Evolutionary conservation across 2,329 filamentous ascomycete species (phyloP).

Genomic region (Colletotrichum musae): DNA sequence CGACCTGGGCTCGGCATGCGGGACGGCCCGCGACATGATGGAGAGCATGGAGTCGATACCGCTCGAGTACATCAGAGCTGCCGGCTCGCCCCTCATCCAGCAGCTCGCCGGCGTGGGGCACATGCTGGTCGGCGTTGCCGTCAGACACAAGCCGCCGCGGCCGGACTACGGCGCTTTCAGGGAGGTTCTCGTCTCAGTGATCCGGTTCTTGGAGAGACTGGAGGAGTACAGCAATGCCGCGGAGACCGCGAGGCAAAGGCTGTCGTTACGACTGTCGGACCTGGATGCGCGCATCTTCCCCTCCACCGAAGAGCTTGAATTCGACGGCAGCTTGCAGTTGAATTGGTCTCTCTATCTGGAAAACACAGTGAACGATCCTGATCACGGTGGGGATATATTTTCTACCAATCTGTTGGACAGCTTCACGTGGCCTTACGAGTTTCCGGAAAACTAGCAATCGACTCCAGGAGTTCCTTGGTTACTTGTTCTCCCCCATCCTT

Average conservation of each 20-base stretch:
- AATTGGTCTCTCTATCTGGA: neutral
- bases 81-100: slow-evolving; percentile 4
- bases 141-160: neutral
- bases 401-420: neutral
- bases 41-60: slow-evolving; percentile 20
- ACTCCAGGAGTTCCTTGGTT: neutral
- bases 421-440: slow-evolving; percentile 14
- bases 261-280: neutral
- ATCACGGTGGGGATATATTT: neutral
- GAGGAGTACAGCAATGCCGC: slow-evolving; percentile 1
- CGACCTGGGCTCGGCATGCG: neutral
- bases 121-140: slow-evolving; percentile 10
- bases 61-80: slow-evolving; percentile 22
- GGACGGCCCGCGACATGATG: slow-evolving; percentile 23
- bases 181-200: neutral
- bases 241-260: neutral
- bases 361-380: fast-evolving
- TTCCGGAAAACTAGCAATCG: neutral
- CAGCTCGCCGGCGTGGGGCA: slow-evolving; percentile 28
- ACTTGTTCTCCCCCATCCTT: neutral
- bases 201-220: neutral
- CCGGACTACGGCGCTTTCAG: neutral
- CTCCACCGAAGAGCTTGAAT: neutral
- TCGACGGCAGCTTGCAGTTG: neutral
- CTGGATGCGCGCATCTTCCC: neutral